These are phyloP conservation scores for Cryptococcus sp. DNA, from an alignment of 1,284 basidiomycete genomes.

Conservation along the genomic window DNA sequence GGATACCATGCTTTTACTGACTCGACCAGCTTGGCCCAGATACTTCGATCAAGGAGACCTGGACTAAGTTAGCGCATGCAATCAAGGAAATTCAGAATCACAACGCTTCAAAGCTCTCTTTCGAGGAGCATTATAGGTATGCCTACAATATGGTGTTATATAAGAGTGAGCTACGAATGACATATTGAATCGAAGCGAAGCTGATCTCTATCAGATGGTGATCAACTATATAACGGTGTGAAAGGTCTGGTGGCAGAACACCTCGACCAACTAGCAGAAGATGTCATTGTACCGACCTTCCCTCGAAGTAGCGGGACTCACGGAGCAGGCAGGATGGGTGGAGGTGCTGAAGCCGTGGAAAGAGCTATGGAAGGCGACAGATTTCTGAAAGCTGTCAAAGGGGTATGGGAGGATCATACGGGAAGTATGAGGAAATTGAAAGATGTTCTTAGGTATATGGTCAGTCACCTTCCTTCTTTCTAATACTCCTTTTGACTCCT, in stretches of 20 bases:
- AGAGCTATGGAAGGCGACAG: slow-evolving; percentile 65
- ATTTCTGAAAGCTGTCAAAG: slow-evolving; percentile 74
- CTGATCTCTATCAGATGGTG: slow-evolving; percentile 52
- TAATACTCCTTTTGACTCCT: neutral
- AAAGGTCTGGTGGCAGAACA: slow-evolving; percentile 74
- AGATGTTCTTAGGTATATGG: slow-evolving; percentile 95
- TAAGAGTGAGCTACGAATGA: slow-evolving; percentile 53
- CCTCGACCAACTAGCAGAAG: slow-evolving; percentile 70
- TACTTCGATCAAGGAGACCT: slow-evolving; percentile 45
- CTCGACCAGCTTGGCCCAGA: slow-evolving; percentile 32
- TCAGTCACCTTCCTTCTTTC: slow-evolving; percentile 45
- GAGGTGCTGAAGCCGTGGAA: slow-evolving; percentile 41
- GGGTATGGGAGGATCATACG: slow-evolving; percentile 92
- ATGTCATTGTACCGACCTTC: slow-evolving; percentile 77
- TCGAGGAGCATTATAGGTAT: slow-evolving; percentile 93
- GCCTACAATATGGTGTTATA: slow-evolving; percentile 90
- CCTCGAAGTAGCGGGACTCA: slow-evolving; percentile 52
- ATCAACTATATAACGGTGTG: slow-evolving; percentile 83
- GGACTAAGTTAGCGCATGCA: slow-evolving; percentile 53
- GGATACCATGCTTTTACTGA: neutral
- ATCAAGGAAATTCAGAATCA: slow-evolving; percentile 95
- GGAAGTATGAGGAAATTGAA: slow-evolving; percentile 84
- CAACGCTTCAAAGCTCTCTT: slow-evolving; percentile 86
- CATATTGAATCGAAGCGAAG: no score
- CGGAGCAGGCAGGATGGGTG: slow-evolving; percentile 30